Evolutionary conservation across 305 asterid genomes (phyloP), one percentile per base, ranked within the genome.

Genomic region (Fraxinus floribunda): DNA sequence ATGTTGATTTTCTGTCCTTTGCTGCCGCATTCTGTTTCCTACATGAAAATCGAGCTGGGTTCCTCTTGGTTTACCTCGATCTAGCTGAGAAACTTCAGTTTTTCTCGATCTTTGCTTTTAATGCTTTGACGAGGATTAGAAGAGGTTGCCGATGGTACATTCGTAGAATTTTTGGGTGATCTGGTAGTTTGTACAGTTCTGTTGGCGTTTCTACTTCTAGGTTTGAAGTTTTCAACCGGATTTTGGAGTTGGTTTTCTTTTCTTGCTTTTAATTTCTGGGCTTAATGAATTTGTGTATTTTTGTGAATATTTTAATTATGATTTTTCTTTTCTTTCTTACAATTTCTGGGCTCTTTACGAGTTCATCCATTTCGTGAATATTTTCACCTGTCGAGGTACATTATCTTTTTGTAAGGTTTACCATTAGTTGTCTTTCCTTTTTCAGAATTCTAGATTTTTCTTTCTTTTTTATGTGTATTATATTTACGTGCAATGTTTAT

Each of bases 51-150:
- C 78, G 86, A 76, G 87, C 72, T 83, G 30, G 55, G 76, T 68
- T 79, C 74, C 68, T 36, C 82, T 82, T 80, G 36, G 77, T 79
- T 11, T 78, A 71, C 77, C 84, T 90, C 91, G 92, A 92, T 92
- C 92, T 87, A 87, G 84, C 85, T 87, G 79, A 71, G 78, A 76
- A 62, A 71, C 86, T 86, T 81, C 55, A 44, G 81, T 78, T 82
- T 70, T 32, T 41, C 75, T 70, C 75, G 41, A 66, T 70, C 41
- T 89, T 79, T 82, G 70, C 81, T 77, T 79, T 73, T 84, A 77
- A 66, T 66, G 8, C 74, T 66, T 66, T 66, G 36, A 66, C 13
- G 74, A 66, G 74, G 36, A 18, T 41, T 55, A 66, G 13, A 5
- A 20, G 24, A 24, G 34, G 35, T 79, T 70, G 72, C 78, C 73